Evolutionary conservation across 2,329 filamentous ascomycete genomes (phyloP), one percentile per base, ranked within the genome.

Genomic region (Arthroderma sp.): DNA sequence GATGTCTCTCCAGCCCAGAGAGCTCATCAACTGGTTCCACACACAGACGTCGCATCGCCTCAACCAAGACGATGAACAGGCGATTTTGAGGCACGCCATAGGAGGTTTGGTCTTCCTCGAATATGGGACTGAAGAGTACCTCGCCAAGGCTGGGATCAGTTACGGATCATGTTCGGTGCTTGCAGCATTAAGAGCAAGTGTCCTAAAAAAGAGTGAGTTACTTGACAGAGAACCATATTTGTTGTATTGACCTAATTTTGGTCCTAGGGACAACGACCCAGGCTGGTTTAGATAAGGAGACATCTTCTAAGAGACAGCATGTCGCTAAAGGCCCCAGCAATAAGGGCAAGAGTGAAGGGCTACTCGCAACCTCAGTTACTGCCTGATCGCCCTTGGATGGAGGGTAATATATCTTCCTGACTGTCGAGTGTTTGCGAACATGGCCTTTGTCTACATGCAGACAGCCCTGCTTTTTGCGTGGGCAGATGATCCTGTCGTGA

Each of bases 331-430:
- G 32, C 32, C 8, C 11, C 11, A 2, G 8, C 11, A 34, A 9
- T 9, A 11, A 34, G 11, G 32, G 2, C 9, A 11, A 34, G 11
- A 9, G 32, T 11, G 32, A 11, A 11, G 32, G 11, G 32, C 32
- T 45, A 9, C 37, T 45, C 2, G 38, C 43, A 1, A 37, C 43
- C 6, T 45, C 15, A 29, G 29, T 15, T 45, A 45, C 29, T 42
- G 7, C 31, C 43, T 45, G 9, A 34, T 38, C n/a, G 6, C 38
- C 31, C 38, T 33, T 9, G 38, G 43, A 3, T 29, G 31, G 3
- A 28, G 32, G 8, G 31, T 45, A 3, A 28, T 45, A 11, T 45
- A 45, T 22, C 27, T 42, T 11, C 43, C 43, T 5, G 43, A 45
- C 29, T 45, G 38, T n/a, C 38, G 30, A 2, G 7, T 45, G 8